Percentiles rank a stretch among this genome's conserved stretches.
Conservation (phyloP, 1,139 yeast genomes). For the Candida tropicalis region DNA sequence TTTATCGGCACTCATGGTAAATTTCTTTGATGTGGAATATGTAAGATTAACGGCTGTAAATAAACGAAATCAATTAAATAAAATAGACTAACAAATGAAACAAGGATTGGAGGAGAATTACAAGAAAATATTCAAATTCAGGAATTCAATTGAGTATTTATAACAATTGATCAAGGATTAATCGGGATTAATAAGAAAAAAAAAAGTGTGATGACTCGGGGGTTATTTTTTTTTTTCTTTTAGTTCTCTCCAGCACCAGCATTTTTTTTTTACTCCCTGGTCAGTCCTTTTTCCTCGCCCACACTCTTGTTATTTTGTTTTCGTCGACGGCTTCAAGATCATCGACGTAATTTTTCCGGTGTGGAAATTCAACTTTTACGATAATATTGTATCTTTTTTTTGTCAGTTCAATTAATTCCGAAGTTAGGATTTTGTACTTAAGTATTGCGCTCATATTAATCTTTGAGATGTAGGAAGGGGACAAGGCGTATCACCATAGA, state of each 20-base stretch:
- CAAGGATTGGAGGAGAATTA: neutral
- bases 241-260: too few relatives aligned
- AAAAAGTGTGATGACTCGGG: slow-evolving; percentile 3
- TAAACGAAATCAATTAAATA: too few relatives aligned
- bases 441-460: too few relatives aligned
- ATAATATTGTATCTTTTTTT: too few relatives aligned
- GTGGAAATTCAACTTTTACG: too few relatives aligned
- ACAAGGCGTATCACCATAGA: too few relatives aligned
- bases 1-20: slow-evolving; percentile 44
- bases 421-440: too few relatives aligned
- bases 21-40: neutral
- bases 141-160: slow-evolving; percentile 1
- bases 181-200: slow-evolving; percentile 1
- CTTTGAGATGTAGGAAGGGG: too few relatives aligned
- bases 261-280: neutral
- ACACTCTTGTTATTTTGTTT: too few relatives aligned
- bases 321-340: too few relatives aligned
- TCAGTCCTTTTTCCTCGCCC: neutral
- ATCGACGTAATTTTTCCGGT: too few relatives aligned
- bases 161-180: slow-evolving; percentile 1
- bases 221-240: neutral
- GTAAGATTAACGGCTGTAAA: neutral
- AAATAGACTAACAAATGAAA: neutral
- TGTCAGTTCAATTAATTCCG: too few relatives aligned
- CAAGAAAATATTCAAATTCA: neutral